Evolutionary conservation across 805 yeast genomes (phyloP), one percentile per base, ranked within the genome.

Genomic region (Komagataella pseudopastoris): DNA sequence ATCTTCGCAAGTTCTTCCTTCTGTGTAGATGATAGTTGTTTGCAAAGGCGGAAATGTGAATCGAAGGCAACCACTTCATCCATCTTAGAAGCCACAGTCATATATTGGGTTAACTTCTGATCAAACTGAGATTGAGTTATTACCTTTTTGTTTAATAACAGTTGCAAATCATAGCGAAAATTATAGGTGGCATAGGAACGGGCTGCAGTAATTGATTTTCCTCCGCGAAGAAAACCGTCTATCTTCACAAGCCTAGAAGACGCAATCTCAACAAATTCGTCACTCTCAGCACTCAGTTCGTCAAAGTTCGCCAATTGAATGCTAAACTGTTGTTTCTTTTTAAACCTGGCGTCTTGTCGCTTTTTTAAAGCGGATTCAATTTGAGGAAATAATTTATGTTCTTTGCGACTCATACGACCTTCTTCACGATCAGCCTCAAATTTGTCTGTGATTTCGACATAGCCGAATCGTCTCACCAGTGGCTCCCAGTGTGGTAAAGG

Each of bases 401-500:
- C 88, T 62, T 86, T 85, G 66, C 95, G 78, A 3, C 81, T 73
- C 74, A 83, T 71, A 56, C 74, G 75, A 10, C 70, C 70, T 60
- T 74, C 80, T 65, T 88, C 96, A 46, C 69, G 68, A 47, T 66
- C 66, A 1, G 88, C 85, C 50, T 68, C 71, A 30, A 61, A 66
- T 12, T 70, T 66, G 54, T 82, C 79, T 14, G 62, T 65, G 30
- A 88, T 69, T 43, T 75, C 72, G 17, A 69, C 72, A 58, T 76
- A 77, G 1, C 97, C 97, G 58, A 91, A 81, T 64, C 98, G 77
- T 70, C 99, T 81, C 6, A 78, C 71, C 48, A 89, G 76, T 46
- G 98, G 96, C n/a, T 74, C 84, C 66, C 90, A 91, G 65, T 93
- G 98, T 6, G 91, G 86, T 14, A 88, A 81, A 46, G 99, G 99